Conservation (phyloP, 192 early-diverging fungal genomes). For the Chytriomyces confervae region DNA sequence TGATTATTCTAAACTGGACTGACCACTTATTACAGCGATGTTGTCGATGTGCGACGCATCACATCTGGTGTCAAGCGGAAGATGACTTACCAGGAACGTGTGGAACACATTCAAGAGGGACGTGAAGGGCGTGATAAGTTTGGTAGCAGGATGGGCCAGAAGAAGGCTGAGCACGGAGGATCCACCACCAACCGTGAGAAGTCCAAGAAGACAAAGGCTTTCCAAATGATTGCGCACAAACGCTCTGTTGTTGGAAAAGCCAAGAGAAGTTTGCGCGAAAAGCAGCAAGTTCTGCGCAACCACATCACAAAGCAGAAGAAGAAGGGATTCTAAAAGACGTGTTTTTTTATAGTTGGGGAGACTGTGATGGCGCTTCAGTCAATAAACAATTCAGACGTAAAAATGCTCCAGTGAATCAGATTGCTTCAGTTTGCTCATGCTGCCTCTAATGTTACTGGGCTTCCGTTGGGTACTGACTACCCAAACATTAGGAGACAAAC, state of each 20-base stretch:
- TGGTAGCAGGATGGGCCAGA: conserved; percentile 80
- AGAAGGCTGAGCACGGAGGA: conserved; percentile 65
- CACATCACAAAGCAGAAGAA: conserved; percentile 61
- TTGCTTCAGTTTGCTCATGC: too few relatives aligned
- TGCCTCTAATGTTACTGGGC: too few relatives aligned
- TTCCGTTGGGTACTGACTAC: too few relatives aligned
- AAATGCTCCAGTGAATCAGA: too few relatives aligned
- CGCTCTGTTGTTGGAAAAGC: conserved; percentile 65
- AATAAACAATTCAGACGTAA: too few relatives aligned
- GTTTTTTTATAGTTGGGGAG: too few relatives aligned
- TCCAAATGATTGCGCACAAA: conserved; percentile 96
- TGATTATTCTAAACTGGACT: background rate
- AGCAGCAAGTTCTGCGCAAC: conserved; percentile 49
- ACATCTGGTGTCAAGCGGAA: conserved; percentile 76
- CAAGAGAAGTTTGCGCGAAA: conserved; percentile 52
- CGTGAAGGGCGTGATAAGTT: conserved; percentile 92
- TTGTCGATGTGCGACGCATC: conserved; percentile 55
- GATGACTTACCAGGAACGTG: conserved; percentile 89
- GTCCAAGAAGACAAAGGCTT: conserved; percentile 87
- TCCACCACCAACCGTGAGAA: conserved; percentile 92
- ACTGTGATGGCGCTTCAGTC: too few relatives aligned
- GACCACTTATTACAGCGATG: conserved; percentile 28
- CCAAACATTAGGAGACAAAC: too few relatives aligned
- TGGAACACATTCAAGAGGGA: conserved; percentile 85
- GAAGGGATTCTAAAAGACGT: conserved; percentile 37